Evolutionary conservation across 495 filamentous ascomycete genomes (phyloP).

Genomic region (Aspergillus leporis): DNA sequence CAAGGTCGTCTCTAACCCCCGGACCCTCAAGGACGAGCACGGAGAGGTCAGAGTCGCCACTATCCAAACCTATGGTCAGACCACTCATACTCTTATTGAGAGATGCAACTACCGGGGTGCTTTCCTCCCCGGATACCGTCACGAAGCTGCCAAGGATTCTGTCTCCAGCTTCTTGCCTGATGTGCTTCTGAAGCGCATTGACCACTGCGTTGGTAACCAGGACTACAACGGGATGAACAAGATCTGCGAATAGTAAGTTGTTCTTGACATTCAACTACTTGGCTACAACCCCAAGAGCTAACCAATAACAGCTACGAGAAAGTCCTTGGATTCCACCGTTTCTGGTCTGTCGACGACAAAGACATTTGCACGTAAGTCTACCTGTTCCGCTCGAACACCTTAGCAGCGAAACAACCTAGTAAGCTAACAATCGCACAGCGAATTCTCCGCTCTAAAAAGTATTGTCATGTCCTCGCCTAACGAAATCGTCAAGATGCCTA

Average conservation of each 20-base stretch:
- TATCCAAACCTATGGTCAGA: slow-evolving; percentile 87
- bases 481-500: slow-evolving; percentile 89
- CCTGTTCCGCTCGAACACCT: neutral
- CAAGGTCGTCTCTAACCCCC: slow-evolving; percentile 59
- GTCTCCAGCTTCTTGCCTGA: slow-evolving; percentile 54
- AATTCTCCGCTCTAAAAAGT: slow-evolving; percentile 79
- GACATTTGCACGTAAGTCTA: slow-evolving; percentile 69
- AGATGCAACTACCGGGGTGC: slow-evolving; percentile 62
- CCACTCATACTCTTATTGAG: slow-evolving; percentile 83
- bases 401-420: neutral
- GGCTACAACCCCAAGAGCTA: slow-evolving; percentile 20
- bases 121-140: slow-evolving; percentile 80
- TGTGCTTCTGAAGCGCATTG: slow-evolving; percentile 70
- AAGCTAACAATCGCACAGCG: slow-evolving; percentile 33
- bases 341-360: slow-evolving; percentile 90
- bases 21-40: slow-evolving; percentile 42
- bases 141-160: slow-evolving; percentile 43
- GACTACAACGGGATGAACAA: slow-evolving; percentile 84
- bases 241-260: slow-evolving; percentile 69
- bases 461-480: slow-evolving; percentile 85
- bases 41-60: slow-evolving; percentile 67
- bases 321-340: slow-evolving; percentile 84
- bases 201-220: slow-evolving; percentile 95
- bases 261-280: neutral
- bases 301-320: slow-evolving; percentile 68